phyloP scores from a whole-genome alignment of 2,329 filamentous ascomycete species.

The Fusarium sambucinum region DNA sequence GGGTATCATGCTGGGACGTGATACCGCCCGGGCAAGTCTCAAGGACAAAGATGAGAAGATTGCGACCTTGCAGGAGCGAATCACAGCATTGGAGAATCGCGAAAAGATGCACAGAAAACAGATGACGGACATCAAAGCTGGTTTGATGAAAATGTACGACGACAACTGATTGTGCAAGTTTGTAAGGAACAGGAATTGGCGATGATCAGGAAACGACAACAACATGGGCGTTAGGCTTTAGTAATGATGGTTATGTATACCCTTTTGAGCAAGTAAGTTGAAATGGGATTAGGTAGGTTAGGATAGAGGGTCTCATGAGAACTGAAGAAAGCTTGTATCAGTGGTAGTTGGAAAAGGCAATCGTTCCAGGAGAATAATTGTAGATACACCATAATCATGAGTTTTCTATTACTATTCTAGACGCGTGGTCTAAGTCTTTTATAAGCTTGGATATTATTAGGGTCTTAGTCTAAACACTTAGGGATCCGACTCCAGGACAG shows the following conservation, averaged over 20 bases:
- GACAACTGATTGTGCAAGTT: slow-evolving; percentile 43
- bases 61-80: slow-evolving; percentile 53
- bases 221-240: neutral
- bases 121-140: slow-evolving; percentile 55
- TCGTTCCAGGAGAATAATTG: neutral
- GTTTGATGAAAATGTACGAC: slow-evolving; percentile 55
- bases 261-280: slow-evolving; percentile 16
- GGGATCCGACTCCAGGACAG: slow-evolving; percentile 27
- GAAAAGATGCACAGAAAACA: slow-evolving; percentile 50
- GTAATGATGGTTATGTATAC: slow-evolving; percentile 29
- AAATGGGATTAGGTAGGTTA: neutral
- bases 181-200: neutral
- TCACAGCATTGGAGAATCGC: slow-evolving; percentile 57
- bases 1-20: slow-evolving; percentile 73
- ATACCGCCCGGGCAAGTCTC: slow-evolving; percentile 72
- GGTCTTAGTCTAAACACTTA: slow-evolving; percentile 21
- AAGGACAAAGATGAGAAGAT: slow-evolving; percentile 69
- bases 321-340: neutral
- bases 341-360: neutral
- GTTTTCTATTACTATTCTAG: slow-evolving; percentile 23
- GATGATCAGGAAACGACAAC: neutral
- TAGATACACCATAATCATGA: slow-evolving; percentile 4
- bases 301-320: neutral
- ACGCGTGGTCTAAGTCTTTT: slow-evolving; percentile 9
- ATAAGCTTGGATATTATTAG: slow-evolving; percentile 31